A percentile compares a stretch with the other conserved stretches of the same genome.
phyloP scores from a whole-genome alignment of 2,329 filamentous ascomycete species.

The Colletotrichum aenigma region DNA sequence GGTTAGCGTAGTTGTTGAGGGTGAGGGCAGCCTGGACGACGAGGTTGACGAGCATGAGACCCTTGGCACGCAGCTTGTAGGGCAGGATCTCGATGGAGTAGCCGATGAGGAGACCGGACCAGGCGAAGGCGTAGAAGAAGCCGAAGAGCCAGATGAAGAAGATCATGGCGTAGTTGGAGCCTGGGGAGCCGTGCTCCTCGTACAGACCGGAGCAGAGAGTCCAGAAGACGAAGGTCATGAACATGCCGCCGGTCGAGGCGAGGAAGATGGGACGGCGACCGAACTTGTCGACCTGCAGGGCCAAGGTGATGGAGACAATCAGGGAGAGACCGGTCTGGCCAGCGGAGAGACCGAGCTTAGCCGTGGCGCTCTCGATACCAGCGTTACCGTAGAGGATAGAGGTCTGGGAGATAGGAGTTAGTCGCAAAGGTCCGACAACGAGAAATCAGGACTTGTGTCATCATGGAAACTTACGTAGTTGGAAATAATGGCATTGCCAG shows the following conservation, averaged over 20 bases:
- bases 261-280: constrained; percentile 63
- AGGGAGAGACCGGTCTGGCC: constrained; percentile 57
- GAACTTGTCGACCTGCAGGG: constrained; percentile 57
- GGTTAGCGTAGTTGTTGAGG: constrained; percentile 60
- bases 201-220: constrained; percentile 50
- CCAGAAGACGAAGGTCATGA: constrained; percentile 56
- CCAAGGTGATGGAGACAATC: constrained; percentile 55
- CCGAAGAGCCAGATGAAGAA: constrained; percentile 44
- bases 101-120: constrained; percentile 61
- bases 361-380: constrained; percentile 50
- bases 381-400: constrained; percentile 55
- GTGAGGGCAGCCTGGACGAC: constrained; percentile 58
- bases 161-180: constrained; percentile 46
- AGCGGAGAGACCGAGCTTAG: constrained; percentile 47
- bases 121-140: constrained; percentile 58
- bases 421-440: background rate
- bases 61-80: constrained; percentile 55
- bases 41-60: constrained; percentile 62
- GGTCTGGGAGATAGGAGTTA: constrained; percentile 21
- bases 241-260: constrained; percentile 44
- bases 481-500: constrained; percentile 63
- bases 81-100: constrained; percentile 58
- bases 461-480: constrained; percentile 45
- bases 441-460: background rate
- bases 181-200: constrained; percentile 39